Base-by-base conservation (phyloP, 2,329 filamentous ascomycete genomes). In the Colletotrichum sp. region DNA sequence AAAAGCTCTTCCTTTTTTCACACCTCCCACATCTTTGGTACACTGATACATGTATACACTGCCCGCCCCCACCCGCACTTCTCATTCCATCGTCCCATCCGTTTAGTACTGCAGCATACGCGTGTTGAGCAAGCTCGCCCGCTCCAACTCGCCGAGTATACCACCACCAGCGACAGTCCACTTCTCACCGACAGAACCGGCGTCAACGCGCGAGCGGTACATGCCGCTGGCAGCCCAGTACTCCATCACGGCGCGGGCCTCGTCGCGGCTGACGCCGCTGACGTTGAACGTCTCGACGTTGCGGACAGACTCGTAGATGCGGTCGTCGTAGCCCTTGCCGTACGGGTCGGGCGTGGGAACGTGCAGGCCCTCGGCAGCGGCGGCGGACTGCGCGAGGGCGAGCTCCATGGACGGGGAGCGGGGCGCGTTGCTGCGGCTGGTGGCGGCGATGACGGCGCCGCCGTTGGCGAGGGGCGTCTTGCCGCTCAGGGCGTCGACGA, bases 191-290 rank as follows among this genome's bases (percentile, higher is more conserved):
- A 98, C 93, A 77, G 90, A 89, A 78, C 87, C 88, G 81, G 96
- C 93, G 80, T 95, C 93, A 66, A 98, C 89, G 62, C 88, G 89
- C 77, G 91, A 88, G 78, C 94, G 91, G 82, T 98, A 83, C 82
- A 98, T 88, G 15, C 96, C 97, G 84, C 95, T 98, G 44, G 92
- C 92, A 7, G 95, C 96, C 89, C 96, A 99, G 87, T 98, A 99
- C 87, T 98, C 96, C 92, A 99, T 93, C 80, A 98, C 88, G 1
- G 92, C 90, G 76, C 93, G 91, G 13, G 95, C 93, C 86, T 99
- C 96, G 3, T 89, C 86, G 85, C 93, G 95, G 80, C 88, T 93
- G 79, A 98, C 81, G 10, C 95, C 94, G 57, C 90, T 89, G 24
- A 98, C 82, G 24, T 90, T 89, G 69, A 93, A 78, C 3, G 92